Base-by-base conservation (phyloP, 2,329 filamentous ascomycete genomes). In the Hypocrella siamensis region DNA sequence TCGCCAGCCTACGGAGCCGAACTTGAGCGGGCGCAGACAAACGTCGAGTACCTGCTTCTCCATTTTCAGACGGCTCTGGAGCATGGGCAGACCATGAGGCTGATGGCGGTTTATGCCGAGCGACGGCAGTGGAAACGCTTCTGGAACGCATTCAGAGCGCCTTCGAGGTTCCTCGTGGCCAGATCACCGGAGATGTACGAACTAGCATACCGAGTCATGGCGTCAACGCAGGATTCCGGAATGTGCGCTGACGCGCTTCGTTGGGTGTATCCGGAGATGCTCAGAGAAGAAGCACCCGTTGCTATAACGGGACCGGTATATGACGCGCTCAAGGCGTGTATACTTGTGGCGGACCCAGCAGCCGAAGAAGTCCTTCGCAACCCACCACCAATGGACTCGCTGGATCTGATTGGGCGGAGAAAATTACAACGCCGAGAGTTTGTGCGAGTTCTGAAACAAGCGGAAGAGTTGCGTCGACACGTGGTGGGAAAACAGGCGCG, bases 201-300 rank as follows among this genome's bases (percentile, higher is more conserved):
- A 4, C 52, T 64, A 21, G 53, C 74, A 17, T 77, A 70, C 44
- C 40, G 48, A 11, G 45, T 57, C 18, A 58, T 74, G 32, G 61
- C 65, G 1, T 45, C 54, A 4, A 60, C 61, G 0, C 42, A 49
- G 0, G 53, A 67, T 39, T 51, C 59, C 34, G 42, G 35, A 30
- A 48, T 55, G 38, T 73, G 59, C 46, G 59, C 51, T 32, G 57
- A 58, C 36, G 63, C 56, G 16, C 52, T 70, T 38, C 62, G 60
- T n/a, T 61, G 56, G 38, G 67, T 65, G 45, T 58, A 70, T n/a
- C 58, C 62, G 3, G 70, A 76, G 44, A 75, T 81, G 68, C 38
- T 57, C 14, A 48, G 53, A 29, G 75, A 81, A 45, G 38, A 58
- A 1, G 63, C 65, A 2, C 52, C 56, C 0, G 58, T 81, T 12